Percentiles rank a stretch among this genome's conserved stretches.
Conservation (phyloP, 108 stramenopile species). For the Licmophora abbreviata region DNA sequence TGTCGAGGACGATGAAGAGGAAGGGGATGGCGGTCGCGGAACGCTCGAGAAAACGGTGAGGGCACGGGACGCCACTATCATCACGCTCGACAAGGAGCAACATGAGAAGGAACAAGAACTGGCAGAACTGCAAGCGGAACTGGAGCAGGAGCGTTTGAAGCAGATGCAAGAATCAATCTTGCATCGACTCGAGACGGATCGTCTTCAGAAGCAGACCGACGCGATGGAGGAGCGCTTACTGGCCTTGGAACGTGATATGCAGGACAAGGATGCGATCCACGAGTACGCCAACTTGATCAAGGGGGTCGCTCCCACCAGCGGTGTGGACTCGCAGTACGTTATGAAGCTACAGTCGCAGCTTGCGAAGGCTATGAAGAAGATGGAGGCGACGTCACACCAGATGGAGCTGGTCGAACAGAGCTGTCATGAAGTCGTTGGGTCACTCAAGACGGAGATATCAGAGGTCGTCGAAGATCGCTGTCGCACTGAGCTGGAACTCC, state of each 20-base stretch:
- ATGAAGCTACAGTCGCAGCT: conserved; percentile 50
- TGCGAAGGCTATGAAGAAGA: conserved; percentile 56
- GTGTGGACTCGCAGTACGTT: conserved; percentile 49
- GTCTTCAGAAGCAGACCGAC: conserved; percentile 40
- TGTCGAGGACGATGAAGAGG: conserved; percentile 15
- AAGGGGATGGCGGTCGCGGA: conserved; percentile 17
- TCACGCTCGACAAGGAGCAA: conserved; percentile 32
- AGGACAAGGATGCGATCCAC: conserved; percentile 51
- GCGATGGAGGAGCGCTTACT: conserved; percentile 47
- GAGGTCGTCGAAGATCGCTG: conserved; percentile 52
- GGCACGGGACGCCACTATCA: conserved; percentile 28
- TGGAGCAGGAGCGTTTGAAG: conserved; percentile 37
- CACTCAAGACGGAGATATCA: conserved; percentile 38
- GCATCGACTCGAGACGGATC: conserved; percentile 49
- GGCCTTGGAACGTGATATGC: conserved; percentile 57
- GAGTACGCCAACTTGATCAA: conserved; percentile 63
- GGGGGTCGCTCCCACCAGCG: conserved; percentile 52
- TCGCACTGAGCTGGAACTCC: conserved; percentile 49
- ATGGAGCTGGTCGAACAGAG: conserved; percentile 46
- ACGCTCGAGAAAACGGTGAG: conserved; percentile 37
- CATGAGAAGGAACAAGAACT: conserved; percentile 45
- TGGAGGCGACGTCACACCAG: conserved; percentile 47
- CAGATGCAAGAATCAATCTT: conserved; percentile 50
- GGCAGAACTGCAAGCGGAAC: conserved; percentile 27
- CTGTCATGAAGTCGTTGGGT: conserved; percentile 32